These are phyloP conservation scores for Endoconidiophora polonica DNA, from an alignment of 2,329 filamentous ascomycete genomes.

Conservation along the genomic window DNA sequence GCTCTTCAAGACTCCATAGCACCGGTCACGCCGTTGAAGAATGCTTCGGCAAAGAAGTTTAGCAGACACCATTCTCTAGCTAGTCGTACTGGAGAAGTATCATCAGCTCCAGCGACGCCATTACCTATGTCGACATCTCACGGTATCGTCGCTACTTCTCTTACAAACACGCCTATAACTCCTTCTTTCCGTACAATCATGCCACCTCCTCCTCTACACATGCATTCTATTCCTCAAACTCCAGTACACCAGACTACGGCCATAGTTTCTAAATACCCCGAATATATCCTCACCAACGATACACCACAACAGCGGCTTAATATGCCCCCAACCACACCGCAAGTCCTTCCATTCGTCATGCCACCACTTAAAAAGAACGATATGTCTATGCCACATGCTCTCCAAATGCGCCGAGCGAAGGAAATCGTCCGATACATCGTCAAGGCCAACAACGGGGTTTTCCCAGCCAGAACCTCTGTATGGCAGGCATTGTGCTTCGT, in stretches of 20 bases:
- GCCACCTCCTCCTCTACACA: background rate
- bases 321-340: background rate
- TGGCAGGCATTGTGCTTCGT: constrained; percentile 30
- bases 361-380: constrained; percentile 17
- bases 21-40: constrained; percentile 1
- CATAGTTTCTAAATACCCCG: background rate
- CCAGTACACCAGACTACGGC: background rate
- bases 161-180: background rate
- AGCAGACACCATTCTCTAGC: background rate
- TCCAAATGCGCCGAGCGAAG: constrained; percentile 19
- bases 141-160: too few relatives aligned
- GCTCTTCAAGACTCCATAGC: background rate
- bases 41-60: background rate
- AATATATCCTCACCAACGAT: background rate
- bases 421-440: constrained; percentile 28
- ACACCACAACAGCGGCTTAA: background rate
- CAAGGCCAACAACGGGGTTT: constrained; percentile 27
- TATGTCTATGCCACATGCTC: constrained; percentile 18
- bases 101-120: background rate
- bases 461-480: constrained; percentile 33
- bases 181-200: background rate
- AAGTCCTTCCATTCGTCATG: constrained; percentile 9
- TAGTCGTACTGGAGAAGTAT: background rate
- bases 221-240: background rate
- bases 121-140: background rate